These are phyloP conservation scores for Lojkania enalia DNA, from an alignment of 2,329 filamentous ascomycete species.

Conservation along the genomic window DNA sequence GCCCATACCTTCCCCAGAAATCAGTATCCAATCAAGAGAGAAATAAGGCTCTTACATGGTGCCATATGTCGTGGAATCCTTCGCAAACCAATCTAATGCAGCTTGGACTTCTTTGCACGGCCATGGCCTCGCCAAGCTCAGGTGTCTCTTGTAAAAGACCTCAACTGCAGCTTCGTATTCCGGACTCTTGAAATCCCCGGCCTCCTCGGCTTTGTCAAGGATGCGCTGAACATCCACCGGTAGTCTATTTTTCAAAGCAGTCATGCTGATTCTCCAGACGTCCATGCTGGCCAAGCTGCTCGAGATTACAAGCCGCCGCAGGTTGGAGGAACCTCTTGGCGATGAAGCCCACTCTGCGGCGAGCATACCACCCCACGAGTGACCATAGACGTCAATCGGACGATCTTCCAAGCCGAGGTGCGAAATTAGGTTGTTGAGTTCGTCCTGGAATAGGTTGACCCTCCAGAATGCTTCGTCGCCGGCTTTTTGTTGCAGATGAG, in stretches of 20 bases:
- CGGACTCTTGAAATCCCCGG: constrained; percentile 12
- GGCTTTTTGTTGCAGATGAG: constrained; percentile 51
- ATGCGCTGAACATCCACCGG: constrained; percentile 23
- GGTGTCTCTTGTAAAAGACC: constrained; percentile 12
- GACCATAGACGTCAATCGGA: constrained; percentile 16
- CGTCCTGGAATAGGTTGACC: constrained; percentile 51
- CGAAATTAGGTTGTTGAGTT: constrained; percentile 54
- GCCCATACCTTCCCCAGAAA: neutral
- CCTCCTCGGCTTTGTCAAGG: constrained; percentile 18
- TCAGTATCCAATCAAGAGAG: neutral
- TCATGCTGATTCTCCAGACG: constrained; percentile 18
- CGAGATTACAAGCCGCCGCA: constrained; percentile 46
- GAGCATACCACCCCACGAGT: constrained; percentile 10
- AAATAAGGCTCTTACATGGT: constrained; percentile 31
- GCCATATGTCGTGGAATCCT: constrained; percentile 38
- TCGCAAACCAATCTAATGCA: constrained; percentile 25
- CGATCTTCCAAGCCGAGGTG: constrained; percentile 38
- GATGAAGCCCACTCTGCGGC: constrained; percentile 4
- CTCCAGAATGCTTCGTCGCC: constrained; percentile 55
- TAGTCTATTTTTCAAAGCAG: constrained; percentile 17
- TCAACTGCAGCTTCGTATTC: constrained; percentile 11
- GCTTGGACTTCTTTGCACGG: constrained; percentile 24
- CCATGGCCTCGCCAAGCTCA: constrained; percentile 3
- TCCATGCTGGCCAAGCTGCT: constrained; percentile 17
- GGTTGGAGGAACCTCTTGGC: constrained; percentile 11